Percentiles rank a stretch among this genome's conserved stretches.
These are phyloP conservation scores for Penicillium atrosanguineum DNA, from an alignment of 495 filamentous ascomycete genomes.

Conservation along the genomic window DNA sequence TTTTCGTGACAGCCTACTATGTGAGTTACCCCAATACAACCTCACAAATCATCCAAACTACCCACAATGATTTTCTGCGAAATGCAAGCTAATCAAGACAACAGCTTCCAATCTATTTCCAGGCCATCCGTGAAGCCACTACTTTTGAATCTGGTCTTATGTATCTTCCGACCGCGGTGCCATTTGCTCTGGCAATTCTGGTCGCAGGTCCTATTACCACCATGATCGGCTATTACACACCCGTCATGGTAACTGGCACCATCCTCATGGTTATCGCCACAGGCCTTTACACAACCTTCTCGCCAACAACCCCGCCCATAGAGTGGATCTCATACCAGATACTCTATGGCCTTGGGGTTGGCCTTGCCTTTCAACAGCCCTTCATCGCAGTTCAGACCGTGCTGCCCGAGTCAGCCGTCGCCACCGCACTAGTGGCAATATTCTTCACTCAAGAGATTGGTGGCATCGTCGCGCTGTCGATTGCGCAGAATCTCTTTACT, in stretches of 20 bases:
- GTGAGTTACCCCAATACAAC: too few relatives aligned
- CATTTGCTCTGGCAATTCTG: not conserved
- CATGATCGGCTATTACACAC: not conserved
- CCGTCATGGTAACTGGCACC: not conserved
- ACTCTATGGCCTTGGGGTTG: too few relatives aligned
- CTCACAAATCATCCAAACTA: too few relatives aligned
- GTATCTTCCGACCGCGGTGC: not conserved
- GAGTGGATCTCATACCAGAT: too few relatives aligned
- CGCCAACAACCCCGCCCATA: not conserved
- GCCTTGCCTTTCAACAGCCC: too few relatives aligned
- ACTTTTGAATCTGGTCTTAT: not conserved
- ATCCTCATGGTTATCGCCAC: not conserved
- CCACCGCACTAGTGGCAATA: too few relatives aligned
- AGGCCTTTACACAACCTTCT: not conserved
- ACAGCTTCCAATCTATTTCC: not conserved
- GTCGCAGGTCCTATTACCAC: not conserved
- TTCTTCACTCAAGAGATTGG: too few relatives aligned
- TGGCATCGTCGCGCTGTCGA: not conserved
- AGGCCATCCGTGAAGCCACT: not conserved
- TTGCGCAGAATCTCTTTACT: not conserved
- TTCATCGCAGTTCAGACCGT: too few relatives aligned
- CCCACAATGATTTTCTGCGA: too few relatives aligned
- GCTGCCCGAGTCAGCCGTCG: too few relatives aligned
- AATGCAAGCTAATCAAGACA: too few relatives aligned
- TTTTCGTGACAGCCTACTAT: too few relatives aligned